These are phyloP conservation scores for Podospora australis DNA, from an alignment of 495 filamentous ascomycete species.

Conservation along the genomic window DNA sequence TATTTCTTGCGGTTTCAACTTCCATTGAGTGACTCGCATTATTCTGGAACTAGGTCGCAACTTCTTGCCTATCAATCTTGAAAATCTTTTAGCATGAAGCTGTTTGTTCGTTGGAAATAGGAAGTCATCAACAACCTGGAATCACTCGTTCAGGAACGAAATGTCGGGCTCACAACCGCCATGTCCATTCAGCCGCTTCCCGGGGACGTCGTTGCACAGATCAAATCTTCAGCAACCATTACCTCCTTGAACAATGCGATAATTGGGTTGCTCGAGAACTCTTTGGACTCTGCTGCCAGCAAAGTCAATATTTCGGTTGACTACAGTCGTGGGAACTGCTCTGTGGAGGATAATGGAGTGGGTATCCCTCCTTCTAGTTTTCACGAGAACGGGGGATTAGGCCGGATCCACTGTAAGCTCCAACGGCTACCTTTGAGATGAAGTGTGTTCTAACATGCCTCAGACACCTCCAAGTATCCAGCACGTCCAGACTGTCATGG, in stretches of 20 bases:
- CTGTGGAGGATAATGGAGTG: constrained; percentile 80
- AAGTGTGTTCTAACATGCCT: constrained; percentile 5
- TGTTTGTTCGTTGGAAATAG: neutral
- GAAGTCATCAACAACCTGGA: neutral
- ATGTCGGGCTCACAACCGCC: constrained; percentile 19
- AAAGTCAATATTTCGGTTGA: constrained; percentile 69
- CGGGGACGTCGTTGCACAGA: constrained; percentile 68
- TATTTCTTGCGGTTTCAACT: no score
- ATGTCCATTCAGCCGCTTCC: constrained; percentile 69
- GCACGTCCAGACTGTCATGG: constrained; percentile 50
- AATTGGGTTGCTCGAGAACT: constrained; percentile 73
- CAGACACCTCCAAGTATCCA: constrained; percentile 74
- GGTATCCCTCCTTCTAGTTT: constrained; percentile 76
- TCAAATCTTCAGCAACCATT: constrained; percentile 78
- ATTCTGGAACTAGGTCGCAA: no score
- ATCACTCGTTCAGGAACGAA: constrained; percentile 1
- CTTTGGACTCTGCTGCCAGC: constrained; percentile 71
- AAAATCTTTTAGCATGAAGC: no score
- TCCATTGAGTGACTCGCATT: no score
- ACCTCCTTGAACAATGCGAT: constrained; percentile 68
- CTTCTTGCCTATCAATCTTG: neutral
- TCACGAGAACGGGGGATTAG: constrained; percentile 60
- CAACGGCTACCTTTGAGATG: neutral
- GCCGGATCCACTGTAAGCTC: constrained; percentile 63
- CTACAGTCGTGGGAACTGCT: constrained; percentile 68